These are phyloP conservation scores for Helianthus tuberosus DNA, from an alignment of 129 eudicot genomes.

Conservation along the genomic window DNA sequence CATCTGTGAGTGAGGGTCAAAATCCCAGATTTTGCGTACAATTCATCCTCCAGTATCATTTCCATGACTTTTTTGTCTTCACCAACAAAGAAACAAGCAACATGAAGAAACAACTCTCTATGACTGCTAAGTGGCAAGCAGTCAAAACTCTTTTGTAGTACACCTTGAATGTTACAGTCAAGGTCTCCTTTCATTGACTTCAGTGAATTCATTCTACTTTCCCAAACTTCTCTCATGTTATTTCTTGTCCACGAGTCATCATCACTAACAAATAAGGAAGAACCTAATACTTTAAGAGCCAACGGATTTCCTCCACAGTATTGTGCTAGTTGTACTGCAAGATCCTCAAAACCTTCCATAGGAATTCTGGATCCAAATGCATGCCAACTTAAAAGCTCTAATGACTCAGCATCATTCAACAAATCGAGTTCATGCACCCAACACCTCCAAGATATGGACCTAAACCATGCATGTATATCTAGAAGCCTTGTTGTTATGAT, in stretches of 20 bases:
- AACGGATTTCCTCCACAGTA: constrained; percentile 20
- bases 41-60: no score
- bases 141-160: constrained; percentile 13
- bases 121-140: constrained; percentile 3
- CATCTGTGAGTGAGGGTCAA: no score
- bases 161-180: constrained; percentile 2
- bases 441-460: constrained; percentile 8
- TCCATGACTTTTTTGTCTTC: no score
- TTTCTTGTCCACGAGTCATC: not conserved
- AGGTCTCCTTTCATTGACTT: constrained; percentile 9
- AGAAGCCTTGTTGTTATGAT: constrained; percentile 11
- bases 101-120: constrained; percentile 19
- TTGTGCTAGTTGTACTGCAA: not conserved
- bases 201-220: constrained; percentile 16
- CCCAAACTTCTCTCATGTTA: constrained; percentile 2
- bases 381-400: constrained; percentile 18
- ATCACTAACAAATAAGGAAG: constrained; percentile 9
- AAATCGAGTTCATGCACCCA: not conserved
- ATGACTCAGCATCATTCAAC: constrained; percentile 10
- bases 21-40: no score
- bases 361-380: constrained; percentile 18
- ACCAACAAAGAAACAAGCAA: constrained; percentile 21
- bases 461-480: constrained; percentile 6
- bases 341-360: constrained; percentile 10
- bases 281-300: constrained; percentile 26